These are phyloP conservation scores for Psilocybe cyanescens DNA, from an alignment of 768 basidiomycete genomes.

Conservation along the genomic window DNA sequence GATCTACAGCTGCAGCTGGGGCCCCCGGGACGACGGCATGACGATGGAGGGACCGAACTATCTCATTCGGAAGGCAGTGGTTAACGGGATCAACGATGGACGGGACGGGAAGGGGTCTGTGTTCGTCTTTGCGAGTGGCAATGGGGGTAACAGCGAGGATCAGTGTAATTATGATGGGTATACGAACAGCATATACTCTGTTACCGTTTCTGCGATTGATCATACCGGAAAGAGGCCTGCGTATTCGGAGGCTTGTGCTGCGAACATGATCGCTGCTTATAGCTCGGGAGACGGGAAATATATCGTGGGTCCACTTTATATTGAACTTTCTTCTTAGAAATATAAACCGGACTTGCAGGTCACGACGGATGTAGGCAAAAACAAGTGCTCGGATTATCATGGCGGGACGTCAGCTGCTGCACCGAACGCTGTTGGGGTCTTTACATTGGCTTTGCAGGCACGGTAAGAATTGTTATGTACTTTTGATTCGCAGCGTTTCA, in stretches of 20 bases:
- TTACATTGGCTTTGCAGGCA: conserved; percentile 86
- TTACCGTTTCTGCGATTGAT: conserved; percentile 93
- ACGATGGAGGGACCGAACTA: conserved; percentile 93
- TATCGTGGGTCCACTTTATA: conserved; percentile 69
- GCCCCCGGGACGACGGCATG: conserved; percentile 90
- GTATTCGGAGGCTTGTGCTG: conserved; percentile 95
- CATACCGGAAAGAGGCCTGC: conserved; percentile 90
- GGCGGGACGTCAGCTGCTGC: conserved; percentile 98
- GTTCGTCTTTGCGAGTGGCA: conserved; percentile 96
- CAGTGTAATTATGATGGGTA: conserved; percentile 99
- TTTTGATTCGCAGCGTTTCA: not conserved
- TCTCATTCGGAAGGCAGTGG: conserved; percentile 88
- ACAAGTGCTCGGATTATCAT: conserved; percentile 72
- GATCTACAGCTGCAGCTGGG: conserved; percentile 97
- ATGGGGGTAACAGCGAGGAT: conserved; percentile 88
- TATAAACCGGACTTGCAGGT: conserved; percentile 49
- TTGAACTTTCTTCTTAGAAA: conserved; percentile 2
- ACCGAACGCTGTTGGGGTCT: conserved; percentile 92
- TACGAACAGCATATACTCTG: conserved; percentile 94
- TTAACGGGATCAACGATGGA: conserved; percentile 91
- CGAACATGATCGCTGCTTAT: conserved; percentile 94
- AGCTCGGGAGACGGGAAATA: conserved; percentile 91
- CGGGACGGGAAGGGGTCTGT: conserved; percentile 87
- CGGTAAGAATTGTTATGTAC: conserved; percentile 49
- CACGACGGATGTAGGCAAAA: conserved; percentile 88